Percentiles rank a stretch among this genome's conserved stretches.
Conservation (phyloP, 129 eudicot species). For the carrot (Daucus carota) region DNA sequence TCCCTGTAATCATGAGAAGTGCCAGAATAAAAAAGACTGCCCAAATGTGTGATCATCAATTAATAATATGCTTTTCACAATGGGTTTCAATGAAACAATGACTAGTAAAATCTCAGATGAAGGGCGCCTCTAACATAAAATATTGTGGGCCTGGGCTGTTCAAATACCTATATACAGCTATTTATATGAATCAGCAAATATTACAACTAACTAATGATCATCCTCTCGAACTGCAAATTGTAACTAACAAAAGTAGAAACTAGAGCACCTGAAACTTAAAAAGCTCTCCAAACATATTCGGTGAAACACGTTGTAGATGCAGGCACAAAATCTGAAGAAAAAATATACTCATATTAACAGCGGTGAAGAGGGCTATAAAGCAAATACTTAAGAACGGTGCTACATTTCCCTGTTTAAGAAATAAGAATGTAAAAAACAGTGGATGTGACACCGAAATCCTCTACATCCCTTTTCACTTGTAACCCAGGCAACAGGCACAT, state of each 20-base stretch:
- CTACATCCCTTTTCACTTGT: not conserved
- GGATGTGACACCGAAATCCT: not conserved
- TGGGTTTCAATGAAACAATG: not conserved
- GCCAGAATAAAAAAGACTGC: constrained; percentile 12
- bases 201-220: too few relatives aligned
- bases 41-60: not conserved
- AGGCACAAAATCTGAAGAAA: constrained; percentile 66
- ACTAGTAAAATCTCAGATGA: not conserved
- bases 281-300: constrained; percentile 51
- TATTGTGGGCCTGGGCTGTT: not conserved
- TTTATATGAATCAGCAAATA: not conserved
- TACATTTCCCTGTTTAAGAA: not conserved
- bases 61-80: not conserved
- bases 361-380: not conserved
- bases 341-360: constrained; percentile 1
- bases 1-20: constrained; percentile 44
- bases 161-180: not conserved
- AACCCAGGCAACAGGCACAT: not conserved
- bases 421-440: not conserved
- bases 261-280: constrained; percentile 63
- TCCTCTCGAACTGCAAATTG: too few relatives aligned
- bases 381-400: not conserved
- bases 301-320: constrained; percentile 80
- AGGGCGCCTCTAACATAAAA: not conserved
- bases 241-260: not conserved